phyloP scores from a whole-genome alignment of 2,329 filamentous ascomycete genomes.

The Didymella exigua region DNA sequence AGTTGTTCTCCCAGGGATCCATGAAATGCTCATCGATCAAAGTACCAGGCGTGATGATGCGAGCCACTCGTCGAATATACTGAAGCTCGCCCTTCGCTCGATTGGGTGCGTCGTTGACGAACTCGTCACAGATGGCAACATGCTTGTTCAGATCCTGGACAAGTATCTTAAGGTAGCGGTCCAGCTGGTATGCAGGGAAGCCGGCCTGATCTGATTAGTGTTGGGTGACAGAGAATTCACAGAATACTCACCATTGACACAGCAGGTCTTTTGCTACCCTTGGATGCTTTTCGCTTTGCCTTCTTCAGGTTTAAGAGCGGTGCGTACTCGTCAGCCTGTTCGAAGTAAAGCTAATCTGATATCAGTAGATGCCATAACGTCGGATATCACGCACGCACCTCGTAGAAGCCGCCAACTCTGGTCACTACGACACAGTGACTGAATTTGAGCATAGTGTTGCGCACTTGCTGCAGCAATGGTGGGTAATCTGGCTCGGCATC shows the following conservation, averaged over 20 bases:
- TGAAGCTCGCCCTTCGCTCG: constrained; percentile 78
- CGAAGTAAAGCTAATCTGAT: constrained; percentile 75
- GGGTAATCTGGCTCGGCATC: constrained; percentile 70
- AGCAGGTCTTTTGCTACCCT: constrained; percentile 59
- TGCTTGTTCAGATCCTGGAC: constrained; percentile 90
- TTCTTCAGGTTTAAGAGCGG: constrained; percentile 88
- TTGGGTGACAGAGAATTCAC: neutral
- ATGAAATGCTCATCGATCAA: constrained; percentile 98
- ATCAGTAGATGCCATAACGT: constrained; percentile 20
- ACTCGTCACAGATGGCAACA: constrained; percentile 94
- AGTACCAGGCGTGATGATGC: constrained; percentile 92
- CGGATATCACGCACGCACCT: constrained; percentile 53
- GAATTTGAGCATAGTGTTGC: constrained; percentile 88
- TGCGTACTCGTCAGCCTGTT: constrained; percentile 88
- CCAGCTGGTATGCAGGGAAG: constrained; percentile 91
- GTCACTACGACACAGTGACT: constrained; percentile 90
- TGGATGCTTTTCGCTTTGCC: constrained; percentile 71
- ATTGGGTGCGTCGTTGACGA: constrained; percentile 72
- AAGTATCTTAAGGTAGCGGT: constrained; percentile 88
- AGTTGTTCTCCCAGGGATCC: constrained; percentile 92
- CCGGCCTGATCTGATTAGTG: constrained; percentile 66
- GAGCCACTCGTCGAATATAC: constrained; percentile 82
- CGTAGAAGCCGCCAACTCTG: constrained; percentile 93
- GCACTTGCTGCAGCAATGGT: constrained; percentile 84
- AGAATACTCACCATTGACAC: constrained; percentile 76